Base-by-base conservation (phyloP, 2,329 filamentous ascomycete species). In the Xylariomycetidae sp. region DNA sequence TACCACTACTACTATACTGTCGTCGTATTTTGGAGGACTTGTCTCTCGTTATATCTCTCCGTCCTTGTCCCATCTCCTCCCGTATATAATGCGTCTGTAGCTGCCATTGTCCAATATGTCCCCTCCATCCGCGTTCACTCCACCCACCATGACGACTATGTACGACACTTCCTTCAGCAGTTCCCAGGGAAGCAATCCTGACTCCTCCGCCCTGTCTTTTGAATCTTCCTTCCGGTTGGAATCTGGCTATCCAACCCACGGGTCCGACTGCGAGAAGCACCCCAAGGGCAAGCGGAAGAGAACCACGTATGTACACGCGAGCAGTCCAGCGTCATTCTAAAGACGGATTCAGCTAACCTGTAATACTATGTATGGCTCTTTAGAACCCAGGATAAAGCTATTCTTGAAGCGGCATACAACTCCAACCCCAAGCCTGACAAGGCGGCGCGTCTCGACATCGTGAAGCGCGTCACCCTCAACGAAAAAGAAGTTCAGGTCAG, bases 401-500 rank as follows among this genome's bases (percentile, higher is more conserved):
- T 94, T 33, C 80, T 96, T 40, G 90, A 96, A 62, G 74, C 84
- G 22, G 88, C 90, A 38, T 96, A 94, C 57, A 74, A 77, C 49
- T 75, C 71, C 42, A 94, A 96, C 58, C 78, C 87, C 6, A 96
- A 95, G 61, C 90, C 90, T 20, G 89, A 95, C 66, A 96, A 94
- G 64, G 74, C 80, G 36, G 84, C 87, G 60, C 86, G 90, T 64
- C 74, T 86, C 29, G 81, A 82, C 38, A 88, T 97, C 44, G 87
- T 94, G 40, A 77, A 78, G 63, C 85, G 81, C 61, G 88, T 96
- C 41, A 84, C 86, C 16, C 72, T 97, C 44, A 90, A 86, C 47
- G 89, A 96, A 66, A 96, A 95, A 62, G 89, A 96, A 68, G 88
- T 96, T 23, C 90, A 96, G 80, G 90, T 95, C 67, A 61, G 82